Evolutionary conservation across 176 grass and related monocot genomes (phyloP), one percentile per base, ranked within the genome.

Genomic region (Avena sativa): DNA sequence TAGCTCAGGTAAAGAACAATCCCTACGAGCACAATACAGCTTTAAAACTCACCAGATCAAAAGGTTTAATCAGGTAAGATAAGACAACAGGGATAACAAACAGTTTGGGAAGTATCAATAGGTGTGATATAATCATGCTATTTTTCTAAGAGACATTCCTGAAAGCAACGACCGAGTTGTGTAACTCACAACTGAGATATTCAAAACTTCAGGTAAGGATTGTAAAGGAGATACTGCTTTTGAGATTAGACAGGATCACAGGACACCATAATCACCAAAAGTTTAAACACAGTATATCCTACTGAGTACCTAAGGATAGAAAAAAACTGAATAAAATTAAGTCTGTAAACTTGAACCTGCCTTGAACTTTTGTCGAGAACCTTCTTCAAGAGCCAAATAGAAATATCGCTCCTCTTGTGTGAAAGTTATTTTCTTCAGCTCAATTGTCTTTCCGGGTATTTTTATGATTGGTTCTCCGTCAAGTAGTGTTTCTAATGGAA

Each of bases 391-490:
- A 81, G 87, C 66, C 70, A 95, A 88, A 86, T 98, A 98, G 81
- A 98, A 98, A 79, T 87, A 85, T 62, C 93, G 83, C 77, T 95
- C 96, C 70, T 98, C 92, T 79, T 80, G 81, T 55, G 90, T 84
- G 83, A 98, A 98, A 70, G 92, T 92, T 84, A 95, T 88, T 86
- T 88, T 95, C 75, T 48, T 88, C 91, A 98, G 78, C 63, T 84
- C 26, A 79, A 95, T 95, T 78, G 81, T 84, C 82, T 98, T 98
- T 59, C 86, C 79, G 60, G 96, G 96, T 71, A 98, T 12, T 71
- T 98, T 94, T 61, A 98, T 93, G 70, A 98, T 98, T 47, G 93
- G 96, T 81, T 98, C 79, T 82, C 93, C 96, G 73, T 95, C 90
- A 75, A 98, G 92, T 57, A 94, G 4, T 38, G 93, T 92, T 78